Conservation (phyloP, 2,329 filamentous ascomycete genomes). For the Periglandula ipomoeae region DNA sequence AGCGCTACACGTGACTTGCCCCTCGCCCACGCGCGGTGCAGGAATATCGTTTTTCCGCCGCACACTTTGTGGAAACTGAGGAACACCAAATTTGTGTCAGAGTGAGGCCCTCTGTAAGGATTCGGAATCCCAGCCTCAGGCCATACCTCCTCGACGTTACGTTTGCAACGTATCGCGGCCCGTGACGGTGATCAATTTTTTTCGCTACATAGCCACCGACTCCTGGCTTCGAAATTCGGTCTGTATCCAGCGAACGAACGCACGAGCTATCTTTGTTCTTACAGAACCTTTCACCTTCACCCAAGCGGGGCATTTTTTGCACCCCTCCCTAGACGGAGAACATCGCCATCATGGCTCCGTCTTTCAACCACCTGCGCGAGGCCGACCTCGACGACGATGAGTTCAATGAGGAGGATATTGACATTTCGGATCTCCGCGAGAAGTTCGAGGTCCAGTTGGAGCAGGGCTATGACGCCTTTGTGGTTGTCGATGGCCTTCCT, state of each 20-base stretch:
- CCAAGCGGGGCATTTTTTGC: constrained; percentile 27
- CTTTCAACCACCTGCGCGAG: constrained; percentile 86
- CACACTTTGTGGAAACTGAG: constrained; percentile 29
- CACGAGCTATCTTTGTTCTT: not conserved
- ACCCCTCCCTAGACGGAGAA: constrained; percentile 23
- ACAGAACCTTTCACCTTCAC: constrained; percentile 10
- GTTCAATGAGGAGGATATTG: constrained; percentile 86
- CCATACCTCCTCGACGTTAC: constrained; percentile 1
- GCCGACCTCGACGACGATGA: constrained; percentile 80
- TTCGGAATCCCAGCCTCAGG: constrained; percentile 1
- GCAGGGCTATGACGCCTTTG: constrained; percentile 91
- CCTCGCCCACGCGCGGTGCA: constrained; percentile 22
- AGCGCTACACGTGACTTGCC: constrained; percentile 31
- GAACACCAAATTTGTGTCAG: constrained; percentile 30
- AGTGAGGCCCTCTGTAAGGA: constrained; percentile 3
- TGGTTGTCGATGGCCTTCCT: constrained; percentile 91
- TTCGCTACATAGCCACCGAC: not conserved
- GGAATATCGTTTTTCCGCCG: constrained; percentile 32
- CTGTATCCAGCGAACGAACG: not conserved
- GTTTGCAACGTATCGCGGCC: constrained; percentile 1
- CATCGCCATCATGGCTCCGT: constrained; percentile 66
- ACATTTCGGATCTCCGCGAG: constrained; percentile 87
- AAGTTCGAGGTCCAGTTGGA: constrained; percentile 95
- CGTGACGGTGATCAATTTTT: not conserved
- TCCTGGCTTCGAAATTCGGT: not conserved